Evolutionary conservation across 768 basidiomycete species (phyloP).

Genomic region (Auriscalpium microsporum): DNA sequence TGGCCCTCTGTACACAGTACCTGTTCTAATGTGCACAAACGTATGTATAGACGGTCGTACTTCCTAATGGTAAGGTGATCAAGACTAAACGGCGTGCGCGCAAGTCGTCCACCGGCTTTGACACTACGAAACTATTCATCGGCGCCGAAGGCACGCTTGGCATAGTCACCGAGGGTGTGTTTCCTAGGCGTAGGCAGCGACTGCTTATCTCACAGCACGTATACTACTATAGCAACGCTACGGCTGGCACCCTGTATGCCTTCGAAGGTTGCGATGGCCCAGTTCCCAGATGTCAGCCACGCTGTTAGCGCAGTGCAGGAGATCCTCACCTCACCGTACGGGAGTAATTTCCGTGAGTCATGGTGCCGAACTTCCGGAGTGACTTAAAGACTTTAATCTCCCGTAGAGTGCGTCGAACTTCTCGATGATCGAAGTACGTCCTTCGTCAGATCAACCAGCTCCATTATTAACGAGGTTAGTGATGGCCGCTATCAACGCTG

Average conservation of each 20-base stretch:
- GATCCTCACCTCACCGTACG: slow-evolving; percentile 59
- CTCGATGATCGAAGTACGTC: slow-evolving; percentile 64
- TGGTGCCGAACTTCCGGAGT: neutral
- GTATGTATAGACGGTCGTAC: slow-evolving; percentile 60
- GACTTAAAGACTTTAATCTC: neutral
- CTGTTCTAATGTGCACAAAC: neutral
- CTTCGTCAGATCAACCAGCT: neutral
- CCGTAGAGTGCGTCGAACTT: slow-evolving; percentile 77
- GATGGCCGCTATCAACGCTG: slow-evolving; percentile 70
- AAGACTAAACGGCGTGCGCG: slow-evolving; percentile 74
- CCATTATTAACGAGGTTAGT: slow-evolving; percentile 28
- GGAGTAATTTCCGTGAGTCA: slow-evolving; percentile 64
- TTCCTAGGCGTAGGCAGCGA: neutral
- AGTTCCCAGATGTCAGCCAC: slow-evolving; percentile 70
- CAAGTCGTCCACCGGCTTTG: slow-evolving; percentile 85
- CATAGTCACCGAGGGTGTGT: slow-evolving; percentile 74
- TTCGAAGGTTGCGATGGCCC: slow-evolving; percentile 80
- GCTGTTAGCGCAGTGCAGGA: slow-evolving; percentile 81
- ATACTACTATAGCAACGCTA: slow-evolving; percentile 74
- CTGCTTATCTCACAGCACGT: neutral
- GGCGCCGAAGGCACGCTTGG: slow-evolving; percentile 88
- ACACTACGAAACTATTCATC: slow-evolving; percentile 80
- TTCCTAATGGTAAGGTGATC: slow-evolving; percentile 79
- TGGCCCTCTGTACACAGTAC: neutral
- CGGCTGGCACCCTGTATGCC: slow-evolving; percentile 75